A percentile compares a stretch with the other conserved stretches of the same genome.
Evolutionary conservation across 495 filamentous ascomycete genomes (phyloP).

Genomic region (Extremus antarcticus): DNA sequence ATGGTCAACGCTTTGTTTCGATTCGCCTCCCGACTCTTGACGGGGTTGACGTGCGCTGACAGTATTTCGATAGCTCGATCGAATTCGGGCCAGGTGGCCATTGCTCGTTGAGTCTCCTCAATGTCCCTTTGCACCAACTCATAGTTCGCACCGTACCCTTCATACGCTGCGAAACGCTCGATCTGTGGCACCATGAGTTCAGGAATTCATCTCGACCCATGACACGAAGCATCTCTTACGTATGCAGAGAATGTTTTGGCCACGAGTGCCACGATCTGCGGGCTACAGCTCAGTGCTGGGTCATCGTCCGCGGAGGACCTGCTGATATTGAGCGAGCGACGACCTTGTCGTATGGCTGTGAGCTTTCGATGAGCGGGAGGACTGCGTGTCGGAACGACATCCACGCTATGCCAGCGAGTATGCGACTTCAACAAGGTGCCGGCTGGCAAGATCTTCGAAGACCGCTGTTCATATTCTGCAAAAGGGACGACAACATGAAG

Average conservation of each 20-base stretch:
- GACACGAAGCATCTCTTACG: constrained; percentile 36
- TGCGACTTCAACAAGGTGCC: constrained; percentile 23
- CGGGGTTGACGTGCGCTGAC: constrained; percentile 61
- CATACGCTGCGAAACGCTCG: constrained; percentile 66
- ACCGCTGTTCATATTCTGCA: constrained; percentile 45
- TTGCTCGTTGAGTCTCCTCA: constrained; percentile 51
- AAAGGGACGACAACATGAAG: constrained; percentile 51
- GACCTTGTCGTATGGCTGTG: constrained; percentile 16
- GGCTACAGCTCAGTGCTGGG: constrained; percentile 48
- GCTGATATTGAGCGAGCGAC: constrained; percentile 28
- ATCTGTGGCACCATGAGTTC: constrained; percentile 40
- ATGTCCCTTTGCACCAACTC: constrained; percentile 71
- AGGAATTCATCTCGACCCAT: not conserved
- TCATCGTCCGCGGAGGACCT: constrained; percentile 19
- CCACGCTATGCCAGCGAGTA: constrained; percentile 46
- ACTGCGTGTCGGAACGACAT: constrained; percentile 41
- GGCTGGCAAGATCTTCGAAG: constrained; percentile 7
- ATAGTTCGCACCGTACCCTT: constrained; percentile 57
- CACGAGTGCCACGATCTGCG: constrained; percentile 60
- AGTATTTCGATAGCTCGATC: constrained; percentile 84
- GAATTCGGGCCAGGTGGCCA: constrained; percentile 68
- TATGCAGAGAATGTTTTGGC: constrained; percentile 66
- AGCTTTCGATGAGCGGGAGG: constrained; percentile 4
- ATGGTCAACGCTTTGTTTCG: constrained; percentile 66
- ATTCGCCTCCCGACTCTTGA: constrained; percentile 50